Evolutionary conservation across 192 early-diverging fungal species (phyloP).

Genomic region (Neocallimastix lanati): DNA sequence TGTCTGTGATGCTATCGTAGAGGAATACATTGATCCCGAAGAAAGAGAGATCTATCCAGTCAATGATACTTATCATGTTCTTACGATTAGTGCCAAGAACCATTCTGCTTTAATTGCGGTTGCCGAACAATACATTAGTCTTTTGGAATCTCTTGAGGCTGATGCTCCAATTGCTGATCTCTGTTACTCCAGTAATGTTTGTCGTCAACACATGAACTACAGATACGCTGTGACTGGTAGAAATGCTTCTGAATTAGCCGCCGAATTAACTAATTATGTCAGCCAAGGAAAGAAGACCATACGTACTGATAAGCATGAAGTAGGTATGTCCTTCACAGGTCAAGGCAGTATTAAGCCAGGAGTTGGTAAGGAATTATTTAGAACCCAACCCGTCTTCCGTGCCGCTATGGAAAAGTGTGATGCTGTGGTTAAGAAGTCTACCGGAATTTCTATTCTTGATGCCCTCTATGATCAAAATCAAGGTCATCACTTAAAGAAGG

Average conservation of each 20-base stretch:
- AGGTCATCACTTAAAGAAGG: not conserved
- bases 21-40: constrained; percentile 8
- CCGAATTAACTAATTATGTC: not conserved
- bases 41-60: not conserved
- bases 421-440: not conserved
- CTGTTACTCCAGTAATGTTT: not conserved
- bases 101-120: not conserved
- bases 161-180: not conserved
- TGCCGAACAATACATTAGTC: not conserved
- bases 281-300: not conserved
- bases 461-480: not conserved
- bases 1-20: constrained; percentile 9
- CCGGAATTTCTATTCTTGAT: not conserved
- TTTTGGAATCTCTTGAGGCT: not conserved
- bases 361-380: not conserved
- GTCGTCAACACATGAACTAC: not conserved
- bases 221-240: not conserved
- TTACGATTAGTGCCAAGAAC: constrained; percentile 5
- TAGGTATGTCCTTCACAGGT: not conserved
- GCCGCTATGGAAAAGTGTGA: not conserved
- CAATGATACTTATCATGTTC: constrained; percentile 3
- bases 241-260: not conserved
- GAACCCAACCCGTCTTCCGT: not conserved
- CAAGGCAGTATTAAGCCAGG: not conserved
- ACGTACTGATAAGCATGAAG: not conserved